A percentile compares a stretch with the other conserved stretches of the same genome.
Conservation (phyloP, 1,284 basidiomycete species). For the Somion occarium region DNA sequence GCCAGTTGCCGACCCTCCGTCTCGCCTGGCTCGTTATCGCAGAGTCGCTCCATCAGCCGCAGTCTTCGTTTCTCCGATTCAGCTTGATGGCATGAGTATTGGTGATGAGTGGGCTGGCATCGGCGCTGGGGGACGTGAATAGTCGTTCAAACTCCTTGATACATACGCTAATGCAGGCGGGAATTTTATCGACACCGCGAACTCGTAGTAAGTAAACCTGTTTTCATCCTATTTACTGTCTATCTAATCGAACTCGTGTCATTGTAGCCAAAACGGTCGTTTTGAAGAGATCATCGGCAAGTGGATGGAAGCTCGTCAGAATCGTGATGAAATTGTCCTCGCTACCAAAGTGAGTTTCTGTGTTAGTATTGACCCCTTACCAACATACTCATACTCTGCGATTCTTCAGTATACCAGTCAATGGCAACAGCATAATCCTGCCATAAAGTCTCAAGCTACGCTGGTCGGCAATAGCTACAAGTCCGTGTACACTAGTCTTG, state of each 20-base stretch:
- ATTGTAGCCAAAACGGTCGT: conserved; percentile 15
- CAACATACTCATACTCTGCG: too few species aligned
- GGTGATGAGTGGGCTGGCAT: conserved; percentile 36
- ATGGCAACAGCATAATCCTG: conserved; percentile 14
- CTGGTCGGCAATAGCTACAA: conserved; percentile 35
- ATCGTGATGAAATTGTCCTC: conserved; percentile 42
- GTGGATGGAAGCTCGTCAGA: conserved; percentile 46
- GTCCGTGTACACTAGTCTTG: conserved; percentile 27
- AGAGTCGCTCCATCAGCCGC: neutral
- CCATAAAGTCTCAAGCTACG: conserved; percentile 22
- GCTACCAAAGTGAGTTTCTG: conserved; percentile 11
- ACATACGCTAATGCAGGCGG: conserved; percentile 41
- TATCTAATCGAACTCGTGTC: neutral
- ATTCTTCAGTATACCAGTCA: conserved; percentile 11
- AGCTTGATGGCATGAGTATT: conserved; percentile 46
- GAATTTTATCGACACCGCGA: conserved; percentile 56
- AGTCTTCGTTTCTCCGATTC: conserved; percentile 13
- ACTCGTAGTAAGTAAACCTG: conserved; percentile 34
- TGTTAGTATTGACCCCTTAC: neutral
- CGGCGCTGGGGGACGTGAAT: conserved; percentile 28
- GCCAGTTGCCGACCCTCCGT: neutral
- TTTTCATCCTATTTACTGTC: neutral
- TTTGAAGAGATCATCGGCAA: conserved; percentile 3
- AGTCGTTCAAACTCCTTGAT: conserved; percentile 41
- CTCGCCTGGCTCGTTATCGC: neutral